Evolutionary conservation across 768 basidiomycete species (phyloP).

Genomic region (Phaeotremella fagi): DNA sequence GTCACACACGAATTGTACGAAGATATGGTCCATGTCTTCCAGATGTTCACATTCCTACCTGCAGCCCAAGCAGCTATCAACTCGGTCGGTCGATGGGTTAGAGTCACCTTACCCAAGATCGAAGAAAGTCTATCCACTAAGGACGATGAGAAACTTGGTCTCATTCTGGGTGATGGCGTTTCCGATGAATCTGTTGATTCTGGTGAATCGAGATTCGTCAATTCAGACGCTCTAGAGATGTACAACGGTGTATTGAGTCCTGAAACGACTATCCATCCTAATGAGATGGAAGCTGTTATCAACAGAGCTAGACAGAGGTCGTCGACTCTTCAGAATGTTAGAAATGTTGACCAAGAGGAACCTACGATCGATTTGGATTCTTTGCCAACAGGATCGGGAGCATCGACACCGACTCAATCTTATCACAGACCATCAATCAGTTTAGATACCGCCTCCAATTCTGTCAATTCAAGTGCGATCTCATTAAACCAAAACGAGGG

Average conservation of each 20-base stretch:
- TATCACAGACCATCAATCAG: not conserved
- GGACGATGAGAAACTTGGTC: not conserved
- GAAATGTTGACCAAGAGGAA: not conserved
- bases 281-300: not conserved
- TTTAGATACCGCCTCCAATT: not conserved
- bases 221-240: not conserved
- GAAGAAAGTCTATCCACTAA: slow-evolving; percentile 14
- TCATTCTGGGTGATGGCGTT: slow-evolving; percentile 12
- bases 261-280: not conserved
- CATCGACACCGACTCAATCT: slow-evolving; percentile 16
- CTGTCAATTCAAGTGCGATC: too few relatives aligned
- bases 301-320: not conserved
- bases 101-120: slow-evolving; percentile 30
- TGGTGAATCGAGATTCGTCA: not conserved
- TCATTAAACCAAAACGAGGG: too few relatives aligned
- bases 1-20: slow-evolving; percentile 85
- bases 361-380: slow-evolving; percentile 14
- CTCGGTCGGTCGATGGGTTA: slow-evolving; percentile 37
- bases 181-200: slow-evolving; percentile 6
- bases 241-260: not conserved
- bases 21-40: slow-evolving; percentile 92
- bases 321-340: not conserved
- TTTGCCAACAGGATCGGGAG: slow-evolving; percentile 10
- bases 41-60: slow-evolving; percentile 63
- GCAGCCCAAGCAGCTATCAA: slow-evolving; percentile 37